These are phyloP conservation scores for Geotrichum klebahnii DNA, from an alignment of 1,139 yeast species.

Conservation along the genomic window DNA sequence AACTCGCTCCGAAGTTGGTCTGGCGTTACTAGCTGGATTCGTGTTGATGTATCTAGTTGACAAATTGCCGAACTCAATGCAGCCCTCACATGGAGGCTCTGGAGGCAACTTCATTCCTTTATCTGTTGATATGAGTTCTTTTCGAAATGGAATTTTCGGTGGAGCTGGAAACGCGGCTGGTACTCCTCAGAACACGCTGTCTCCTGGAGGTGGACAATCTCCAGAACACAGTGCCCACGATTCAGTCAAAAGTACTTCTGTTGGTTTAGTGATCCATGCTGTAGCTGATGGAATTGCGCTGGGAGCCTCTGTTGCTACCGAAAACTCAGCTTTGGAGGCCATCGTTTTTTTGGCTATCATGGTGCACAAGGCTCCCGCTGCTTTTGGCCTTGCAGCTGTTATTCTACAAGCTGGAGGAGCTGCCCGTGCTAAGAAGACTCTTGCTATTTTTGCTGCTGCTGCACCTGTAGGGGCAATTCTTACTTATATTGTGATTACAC, in stretches of 20 bases:
- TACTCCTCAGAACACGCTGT: neutral
- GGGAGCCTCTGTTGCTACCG: conserved; percentile 55
- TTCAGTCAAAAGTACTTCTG: conserved; percentile 40
- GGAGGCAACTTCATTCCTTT: conserved; percentile 20
- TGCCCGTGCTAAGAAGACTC: conserved; percentile 43
- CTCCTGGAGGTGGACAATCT: neutral
- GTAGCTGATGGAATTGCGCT: conserved; percentile 72
- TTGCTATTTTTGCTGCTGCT: conserved; percentile 47
- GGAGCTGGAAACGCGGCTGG: neutral
- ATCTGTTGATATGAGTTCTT: conserved; percentile 25
- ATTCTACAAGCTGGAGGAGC: conserved; percentile 42
- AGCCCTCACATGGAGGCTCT: neutral
- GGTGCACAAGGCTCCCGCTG: conserved; percentile 71
- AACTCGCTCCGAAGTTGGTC: conserved; percentile 34
- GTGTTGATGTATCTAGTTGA: conserved; percentile 51
- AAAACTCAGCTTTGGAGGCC: conserved; percentile 47
- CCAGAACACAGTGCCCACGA: conserved; percentile 8
- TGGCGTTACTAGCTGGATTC: conserved; percentile 49
- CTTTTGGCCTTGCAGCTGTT: conserved; percentile 63
- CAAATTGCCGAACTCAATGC: conserved; percentile 32
- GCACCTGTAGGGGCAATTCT: conserved; percentile 53
- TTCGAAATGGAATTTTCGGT: conserved; percentile 12
- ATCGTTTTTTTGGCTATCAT: conserved; percentile 57
- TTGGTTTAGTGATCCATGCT: conserved; percentile 65
- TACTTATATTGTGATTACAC: conserved; percentile 44